These are phyloP conservation scores for Lactifluus hygrophoroides DNA, from an alignment of 768 basidiomycete genomes.

Conservation along the genomic window DNA sequence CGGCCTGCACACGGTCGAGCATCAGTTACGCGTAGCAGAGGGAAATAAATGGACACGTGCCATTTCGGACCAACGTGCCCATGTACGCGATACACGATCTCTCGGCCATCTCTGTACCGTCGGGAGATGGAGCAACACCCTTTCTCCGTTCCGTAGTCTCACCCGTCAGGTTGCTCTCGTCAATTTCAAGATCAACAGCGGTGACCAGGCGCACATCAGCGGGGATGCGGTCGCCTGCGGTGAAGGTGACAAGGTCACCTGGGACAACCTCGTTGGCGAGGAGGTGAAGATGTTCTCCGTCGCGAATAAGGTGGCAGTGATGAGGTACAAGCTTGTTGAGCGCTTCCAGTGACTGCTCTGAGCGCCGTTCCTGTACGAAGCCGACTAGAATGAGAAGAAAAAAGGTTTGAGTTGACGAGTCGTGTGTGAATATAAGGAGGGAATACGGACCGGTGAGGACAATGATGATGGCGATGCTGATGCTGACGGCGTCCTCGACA, in stretches of 20 bases:
- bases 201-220: conserved; percentile 81
- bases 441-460: conserved; percentile 73
- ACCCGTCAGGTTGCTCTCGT: conserved; percentile 92
- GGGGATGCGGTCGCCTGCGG: conserved; percentile 88
- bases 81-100: conserved; percentile 86
- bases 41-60: conserved; percentile 31
- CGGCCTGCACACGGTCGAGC: conserved; percentile 39
- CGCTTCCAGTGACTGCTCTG: conserved; percentile 90
- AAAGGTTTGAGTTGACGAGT: background rate
- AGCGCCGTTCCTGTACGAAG: conserved; percentile 91
- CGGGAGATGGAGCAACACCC: conserved; percentile 42
- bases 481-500: conserved; percentile 88
- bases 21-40: background rate
- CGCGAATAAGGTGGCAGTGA: conserved; percentile 86
- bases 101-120: conserved; percentile 63
- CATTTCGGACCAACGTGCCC: conserved; percentile 91
- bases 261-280: conserved; percentile 97
- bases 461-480: conserved; percentile 84
- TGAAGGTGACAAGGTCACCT: conserved; percentile 83
- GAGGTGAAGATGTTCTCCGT: conserved; percentile 63
- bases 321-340: conserved; percentile 96
- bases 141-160: conserved; percentile 82
- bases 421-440: background rate
- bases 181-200: conserved; percentile 85
- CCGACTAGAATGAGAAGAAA: conserved; percentile 47